phyloP scores from a whole-genome alignment of 2,329 filamentous ascomycete genomes.

The Colletotrichum sp. region DNA sequence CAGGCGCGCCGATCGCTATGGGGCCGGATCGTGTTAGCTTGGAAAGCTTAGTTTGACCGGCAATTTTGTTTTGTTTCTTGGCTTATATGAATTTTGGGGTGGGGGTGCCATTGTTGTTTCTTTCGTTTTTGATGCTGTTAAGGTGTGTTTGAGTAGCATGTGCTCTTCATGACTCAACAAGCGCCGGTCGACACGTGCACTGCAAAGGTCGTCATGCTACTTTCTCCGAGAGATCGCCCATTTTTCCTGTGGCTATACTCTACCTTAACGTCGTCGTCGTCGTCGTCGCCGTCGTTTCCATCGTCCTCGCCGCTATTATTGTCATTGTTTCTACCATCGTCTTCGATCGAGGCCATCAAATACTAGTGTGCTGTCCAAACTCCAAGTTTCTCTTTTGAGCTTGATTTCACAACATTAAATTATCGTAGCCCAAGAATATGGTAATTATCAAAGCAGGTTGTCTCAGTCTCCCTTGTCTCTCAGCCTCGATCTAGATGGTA shows the following conservation, averaged over 20 bases:
- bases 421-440: not conserved
- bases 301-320: too few relatives aligned
- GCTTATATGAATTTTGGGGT: not conserved
- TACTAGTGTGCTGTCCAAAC: not conserved
- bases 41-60: not conserved
- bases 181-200: too few relatives aligned
- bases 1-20: not conserved
- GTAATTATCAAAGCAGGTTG: not conserved
- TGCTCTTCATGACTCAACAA: not conserved
- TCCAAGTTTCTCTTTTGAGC: not conserved
- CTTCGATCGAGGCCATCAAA: too few relatives aligned
- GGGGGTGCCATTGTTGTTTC: not conserved
- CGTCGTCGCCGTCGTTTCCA: too few relatives aligned
- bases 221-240: too few relatives aligned
- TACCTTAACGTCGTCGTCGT: too few relatives aligned
- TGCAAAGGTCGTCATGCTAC: too few relatives aligned
- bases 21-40: not conserved
- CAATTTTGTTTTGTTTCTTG: not conserved
- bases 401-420: not conserved
- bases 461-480: not conserved
- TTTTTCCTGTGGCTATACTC: too few relatives aligned
- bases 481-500: not conserved
- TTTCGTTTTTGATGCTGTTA: not conserved
- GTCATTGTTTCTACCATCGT: too few relatives aligned
- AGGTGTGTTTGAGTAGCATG: not conserved